These are phyloP conservation scores for Leptodontidium sp. DNA, from an alignment of 2,329 filamentous ascomycete species.

Conservation along the genomic window DNA sequence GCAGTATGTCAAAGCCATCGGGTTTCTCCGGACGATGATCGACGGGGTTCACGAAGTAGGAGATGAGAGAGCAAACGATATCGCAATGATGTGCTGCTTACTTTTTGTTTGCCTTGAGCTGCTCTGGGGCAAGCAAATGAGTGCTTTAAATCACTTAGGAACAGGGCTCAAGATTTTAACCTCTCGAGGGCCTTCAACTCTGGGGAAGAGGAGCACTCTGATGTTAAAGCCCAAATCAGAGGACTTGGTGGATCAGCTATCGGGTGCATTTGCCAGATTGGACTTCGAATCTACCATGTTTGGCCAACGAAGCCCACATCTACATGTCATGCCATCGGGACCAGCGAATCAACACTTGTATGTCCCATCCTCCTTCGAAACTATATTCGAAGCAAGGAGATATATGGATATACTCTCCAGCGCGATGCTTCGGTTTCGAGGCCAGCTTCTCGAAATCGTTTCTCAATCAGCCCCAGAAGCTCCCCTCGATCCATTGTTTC, in stretches of 20 bases:
- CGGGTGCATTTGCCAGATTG: not conserved
- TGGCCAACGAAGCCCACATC: not conserved
- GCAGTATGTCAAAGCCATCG: slow-evolving; percentile 21
- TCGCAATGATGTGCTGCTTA: slow-evolving; percentile 12
- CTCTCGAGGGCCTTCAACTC: not conserved
- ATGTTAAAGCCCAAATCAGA: not conserved
- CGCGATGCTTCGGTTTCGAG: slow-evolving; percentile 4
- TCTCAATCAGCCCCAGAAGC: not conserved
- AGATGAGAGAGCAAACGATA: slow-evolving; percentile 7
- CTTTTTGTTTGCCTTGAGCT: slow-evolving; percentile 16
- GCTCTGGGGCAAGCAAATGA: slow-evolving; percentile 7
- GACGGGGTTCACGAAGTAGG: not conserved
- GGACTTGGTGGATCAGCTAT: not conserved
- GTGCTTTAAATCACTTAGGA: not conserved
- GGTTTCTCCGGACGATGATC: slow-evolving; percentile 4
- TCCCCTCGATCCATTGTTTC: not conserved
- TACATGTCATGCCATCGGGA: not conserved
- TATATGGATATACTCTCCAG: slow-evolving; percentile 12
- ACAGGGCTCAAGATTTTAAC: slow-evolving; percentile 11
- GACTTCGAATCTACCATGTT: slow-evolving; percentile 13
- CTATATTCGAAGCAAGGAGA: not conserved
- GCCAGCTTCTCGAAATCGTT: not conserved
- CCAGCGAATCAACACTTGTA: not conserved
- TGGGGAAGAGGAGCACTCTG: not conserved
- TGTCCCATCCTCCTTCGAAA: not conserved